Base-by-base conservation (phyloP, 495 filamentous ascomycete genomes). In the Penicillium mononematosum region DNA sequence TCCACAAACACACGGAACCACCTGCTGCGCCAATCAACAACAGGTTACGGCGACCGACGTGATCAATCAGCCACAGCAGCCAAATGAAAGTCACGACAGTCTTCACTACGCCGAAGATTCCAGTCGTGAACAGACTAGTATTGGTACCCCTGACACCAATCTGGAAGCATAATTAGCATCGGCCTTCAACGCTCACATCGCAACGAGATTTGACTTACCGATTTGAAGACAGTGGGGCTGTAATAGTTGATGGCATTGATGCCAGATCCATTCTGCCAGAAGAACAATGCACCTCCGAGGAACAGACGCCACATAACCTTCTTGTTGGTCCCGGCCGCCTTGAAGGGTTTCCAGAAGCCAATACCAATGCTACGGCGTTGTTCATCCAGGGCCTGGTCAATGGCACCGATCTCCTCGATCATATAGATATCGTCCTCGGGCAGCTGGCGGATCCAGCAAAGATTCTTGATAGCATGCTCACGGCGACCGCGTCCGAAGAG, bases 231-330 rank as follows among this genome's bases (percentile, higher is more conserved):
- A 2, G 78, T 82, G 0, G 83, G 83, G 10, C 70, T 77, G 72
- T 86, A 87, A 68, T 86, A 88, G 72, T 88, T 87, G 66, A 87
- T 85, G 17, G 84, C 83, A 53, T 88, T 88, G 74, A 88, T 88
- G 9, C 86, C 85, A 0, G 78, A 81, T 14, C 82, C 77, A 59
- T 89, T 89, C 64, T 89, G 86, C 77, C 80, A 87, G 51, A 88
- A 68, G 76, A 89, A 88, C 32, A 88, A 76, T 70, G 83, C 80
- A 64, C 80, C 80, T 34, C 87, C 85, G 17, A 89, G 77, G 74
- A 88, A 85, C 69, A 88, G 82, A 31, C 85, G 83, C 75, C 81
- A 90, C 60, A 79, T 75, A n/a, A 86, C 76, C 59, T 77, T 80
- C 55, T 74, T 73, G 68, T 71, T 77, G 27, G 75, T 68, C 55